phyloP scores from a whole-genome alignment of 192 early-diverging fungal genomes.

The Coemansia umbellata region DNA sequence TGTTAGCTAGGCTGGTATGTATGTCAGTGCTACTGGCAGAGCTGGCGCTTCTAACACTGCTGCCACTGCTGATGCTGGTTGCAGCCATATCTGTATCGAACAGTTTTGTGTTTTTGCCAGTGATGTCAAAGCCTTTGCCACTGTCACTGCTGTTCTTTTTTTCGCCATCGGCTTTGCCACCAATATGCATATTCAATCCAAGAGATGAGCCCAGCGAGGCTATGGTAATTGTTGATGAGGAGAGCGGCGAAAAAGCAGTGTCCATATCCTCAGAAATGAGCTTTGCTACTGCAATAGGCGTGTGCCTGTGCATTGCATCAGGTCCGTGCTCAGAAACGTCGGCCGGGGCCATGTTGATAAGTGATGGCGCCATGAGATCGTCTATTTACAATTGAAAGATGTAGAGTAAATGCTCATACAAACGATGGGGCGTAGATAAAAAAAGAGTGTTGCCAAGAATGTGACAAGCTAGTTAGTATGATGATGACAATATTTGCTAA shows the following conservation, averaged over 20 bases:
- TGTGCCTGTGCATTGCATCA: background rate
- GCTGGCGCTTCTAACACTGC: conserved; percentile 1
- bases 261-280: conserved; percentile 21
- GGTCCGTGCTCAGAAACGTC: background rate
- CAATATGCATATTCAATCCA: conserved; percentile 2
- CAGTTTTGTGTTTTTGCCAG: background rate
- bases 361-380: background rate
- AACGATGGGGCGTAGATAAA: background rate
- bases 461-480: background rate
- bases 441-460: background rate
- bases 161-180: background rate
- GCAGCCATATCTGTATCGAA: background rate
- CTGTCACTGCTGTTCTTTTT: background rate
- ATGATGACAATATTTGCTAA: background rate
- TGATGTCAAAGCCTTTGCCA: background rate
- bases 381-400: background rate
- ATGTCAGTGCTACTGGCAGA: background rate
- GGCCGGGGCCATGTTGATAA: conserved; percentile 10
- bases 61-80: background rate
- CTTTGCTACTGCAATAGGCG: background rate
- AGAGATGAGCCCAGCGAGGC: conserved; percentile 37
- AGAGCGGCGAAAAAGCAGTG: conserved; percentile 40
- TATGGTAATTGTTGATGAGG: conserved; percentile 48
- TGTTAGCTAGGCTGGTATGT: background rate
- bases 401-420: background rate